A percentile compares a stretch with the other conserved stretches of the same genome.
phyloP scores from a whole-genome alignment of 1,284 basidiomycete genomes.

The Takashimella tepidaria region DNA sequence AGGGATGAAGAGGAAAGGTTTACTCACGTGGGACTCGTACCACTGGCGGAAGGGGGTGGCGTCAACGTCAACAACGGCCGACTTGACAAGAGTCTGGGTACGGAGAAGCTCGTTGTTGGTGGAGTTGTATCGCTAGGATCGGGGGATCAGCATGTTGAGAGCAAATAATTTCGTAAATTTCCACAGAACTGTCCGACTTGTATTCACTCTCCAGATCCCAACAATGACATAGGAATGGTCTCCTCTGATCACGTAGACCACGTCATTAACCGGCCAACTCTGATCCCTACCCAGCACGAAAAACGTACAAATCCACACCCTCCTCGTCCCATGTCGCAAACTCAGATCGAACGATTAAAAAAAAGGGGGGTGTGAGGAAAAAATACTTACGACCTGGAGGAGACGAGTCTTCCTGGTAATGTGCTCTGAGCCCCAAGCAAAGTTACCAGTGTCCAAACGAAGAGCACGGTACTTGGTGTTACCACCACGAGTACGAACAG shows the following conservation, averaged over 20 bases:
- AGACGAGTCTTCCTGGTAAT: constrained; percentile 88
- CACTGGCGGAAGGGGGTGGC: constrained; percentile 96
- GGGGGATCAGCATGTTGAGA: no score
- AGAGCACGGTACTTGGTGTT: constrained; percentile 90
- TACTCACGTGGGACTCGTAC: constrained; percentile 90
- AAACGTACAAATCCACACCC: no score
- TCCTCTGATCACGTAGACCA: no score
- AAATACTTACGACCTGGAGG: constrained; percentile 79
- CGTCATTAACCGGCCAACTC: no score
- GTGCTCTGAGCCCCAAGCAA: constrained; percentile 92
- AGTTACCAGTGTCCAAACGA: constrained; percentile 90
- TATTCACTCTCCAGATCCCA: no score
- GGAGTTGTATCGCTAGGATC: constrained; percentile 82
- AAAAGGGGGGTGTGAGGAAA: no score
- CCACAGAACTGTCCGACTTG: no score
- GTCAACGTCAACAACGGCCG: constrained; percentile 90
- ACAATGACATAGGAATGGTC: no score
- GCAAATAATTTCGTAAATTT: no score
- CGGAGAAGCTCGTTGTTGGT: constrained; percentile 98
- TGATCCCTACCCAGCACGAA: no score
- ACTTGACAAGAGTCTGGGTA: constrained; percentile 95
- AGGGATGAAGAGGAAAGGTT: constrained; percentile 2
- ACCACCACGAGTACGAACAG: constrained; percentile 86
- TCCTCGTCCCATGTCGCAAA: no score
- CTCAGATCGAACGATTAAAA: no score